phyloP scores from a whole-genome alignment of 495 filamentous ascomycete species.

The Penicillium daleae region DNA sequence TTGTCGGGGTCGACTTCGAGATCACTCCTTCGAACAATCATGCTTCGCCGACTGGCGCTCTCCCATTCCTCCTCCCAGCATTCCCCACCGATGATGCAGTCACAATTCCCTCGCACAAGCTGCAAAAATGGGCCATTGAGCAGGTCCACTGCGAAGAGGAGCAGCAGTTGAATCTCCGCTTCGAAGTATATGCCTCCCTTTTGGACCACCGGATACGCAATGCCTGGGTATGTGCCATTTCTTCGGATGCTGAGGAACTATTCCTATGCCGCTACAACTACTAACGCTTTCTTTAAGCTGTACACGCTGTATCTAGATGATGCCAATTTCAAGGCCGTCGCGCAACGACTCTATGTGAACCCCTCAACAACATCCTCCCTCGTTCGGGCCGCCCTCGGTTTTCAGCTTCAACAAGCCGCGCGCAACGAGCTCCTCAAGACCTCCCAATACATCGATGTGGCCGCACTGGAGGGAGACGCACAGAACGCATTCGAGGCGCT shows the following conservation, averaged over 20 bases:
- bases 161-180: constrained; percentile 60
- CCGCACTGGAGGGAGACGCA: constrained; percentile 68
- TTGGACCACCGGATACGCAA: constrained; percentile 80
- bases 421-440: constrained; percentile 70
- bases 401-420: constrained; percentile 72
- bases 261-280: not conserved
- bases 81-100: constrained; percentile 30
- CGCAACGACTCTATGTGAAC: constrained; percentile 68
- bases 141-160: constrained; percentile 52
- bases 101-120: constrained; percentile 65
- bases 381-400: constrained; percentile 63
- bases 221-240: constrained; percentile 69
- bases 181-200: constrained; percentile 80
- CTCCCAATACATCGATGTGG: constrained; percentile 61
- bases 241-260: not conserved
- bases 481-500: constrained; percentile 75
- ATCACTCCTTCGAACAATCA: constrained; percentile 85
- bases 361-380: constrained; percentile 62
- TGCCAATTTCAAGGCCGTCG: constrained; percentile 64
- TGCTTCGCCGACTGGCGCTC: constrained; percentile 81
- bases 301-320: constrained; percentile 77
- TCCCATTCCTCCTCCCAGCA: constrained; percentile 82
- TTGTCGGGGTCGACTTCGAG: constrained; percentile 69
- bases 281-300: constrained; percentile 57
- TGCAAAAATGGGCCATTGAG: constrained; percentile 70